Base-by-base conservation (phyloP, 108 stramenopile species). In the Fragilaria crotonensis region DNA sequence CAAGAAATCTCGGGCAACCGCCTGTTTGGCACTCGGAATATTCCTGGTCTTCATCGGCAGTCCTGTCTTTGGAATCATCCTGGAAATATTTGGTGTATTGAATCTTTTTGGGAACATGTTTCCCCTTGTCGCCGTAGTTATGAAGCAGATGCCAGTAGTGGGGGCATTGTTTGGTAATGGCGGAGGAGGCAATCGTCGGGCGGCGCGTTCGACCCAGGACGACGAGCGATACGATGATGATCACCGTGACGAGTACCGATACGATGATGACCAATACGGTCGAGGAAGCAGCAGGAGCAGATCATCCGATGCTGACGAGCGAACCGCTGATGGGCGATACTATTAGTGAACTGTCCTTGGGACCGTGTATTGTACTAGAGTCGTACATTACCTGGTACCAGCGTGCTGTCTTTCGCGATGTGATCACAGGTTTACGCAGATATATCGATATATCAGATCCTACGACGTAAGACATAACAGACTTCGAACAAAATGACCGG, bases 41-140 rank as follows among this genome's bases (percentile, higher is more conserved):
- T 72, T 91, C 50, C 70, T 95, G 9, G 92, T 97, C 25, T 72
- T 97, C 59, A 70, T 77, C 18, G 94, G 95, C 25, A 71, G 85
- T 70, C 93, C 96, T 9, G 68, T 96, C 4, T 65, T 96, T 5
- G 96, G 96, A 7, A 92, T 97, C 28, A 29, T 73, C 25, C 47
- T 95, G 60, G 96, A 97, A 73, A 63, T 83, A 0, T 96, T 97
- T 74, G 95, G 96, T 1, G 59, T 97, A 49, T 45, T 95, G 53
- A 97, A 97, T 76, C 60, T 97, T 1, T 97, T 95, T 68, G 96
- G 91, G 3, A 93, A 95, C 58, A 78, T 93, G 78, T 95, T 95
- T 67, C 91, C 95, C 7, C 41, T 95, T 25, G 63, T 90, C 3
- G 63, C 68, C 70, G 75, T 72, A 30, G 66, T 95, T 59, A 51